Evolutionary conservation across 305 asterid genomes (phyloP), one percentile per base, ranked within the genome.

Genomic region (Salvia sclarea): DNA sequence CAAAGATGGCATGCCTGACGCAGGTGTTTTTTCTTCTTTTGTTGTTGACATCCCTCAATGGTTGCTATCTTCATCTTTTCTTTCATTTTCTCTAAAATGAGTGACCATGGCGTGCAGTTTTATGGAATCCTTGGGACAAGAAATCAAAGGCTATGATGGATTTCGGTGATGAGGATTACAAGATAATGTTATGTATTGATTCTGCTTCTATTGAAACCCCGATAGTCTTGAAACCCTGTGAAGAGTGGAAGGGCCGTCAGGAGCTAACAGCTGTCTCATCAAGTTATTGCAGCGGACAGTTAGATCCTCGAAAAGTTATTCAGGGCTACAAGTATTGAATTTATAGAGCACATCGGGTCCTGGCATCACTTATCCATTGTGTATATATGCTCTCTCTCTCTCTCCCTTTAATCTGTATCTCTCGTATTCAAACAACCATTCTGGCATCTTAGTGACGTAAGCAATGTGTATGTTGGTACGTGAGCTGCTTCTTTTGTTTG

Each of bases 121-220:
- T 92, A 64, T 88, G 98, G 98, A 92, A 92, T 72, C 98, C 98
- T 56, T 92, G 98, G 96, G 95, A 89, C 82, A 92, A 89, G 81
- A 89, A 86, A 73, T 82, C 90, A 14, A 89, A 90, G 79, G 78
- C 89, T 49, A 83, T 89, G 53, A 83, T 85, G 2, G 96, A 92
- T 79, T 71, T 92, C 37, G 95, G 96, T 1, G 92, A 82, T 62
- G 96, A 83, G 44, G 96, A 89, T 72, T 92, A 83, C 79, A 87
- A 89, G 77, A 79, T 63, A 33, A 89, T 89, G 96, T 52, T 89
- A 8, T 87, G 95, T 54, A 82, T 92, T 49, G 92, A 87, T 79
- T 90, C 96, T 28, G 91, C 98, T 73, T 85, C 84, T 70, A 67
- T 89, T 56, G 96, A 86, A 78, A 81, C 71, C 74, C 85, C 96